Conservation (phyloP, 805 yeast genomes). For the Zygosaccharomyces lentus region DNA sequence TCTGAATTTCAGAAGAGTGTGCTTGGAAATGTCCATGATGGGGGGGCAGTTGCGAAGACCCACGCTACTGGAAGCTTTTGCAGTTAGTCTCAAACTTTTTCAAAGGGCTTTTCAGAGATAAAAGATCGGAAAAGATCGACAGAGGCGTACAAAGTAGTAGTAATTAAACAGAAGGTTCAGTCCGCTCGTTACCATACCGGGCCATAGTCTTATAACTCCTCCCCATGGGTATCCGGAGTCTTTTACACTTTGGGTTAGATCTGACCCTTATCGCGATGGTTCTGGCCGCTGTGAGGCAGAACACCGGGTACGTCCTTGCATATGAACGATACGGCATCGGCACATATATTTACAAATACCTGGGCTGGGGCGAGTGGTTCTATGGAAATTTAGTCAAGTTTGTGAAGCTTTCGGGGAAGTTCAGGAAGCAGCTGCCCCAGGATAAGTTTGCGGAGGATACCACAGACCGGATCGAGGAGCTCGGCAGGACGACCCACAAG, state of each 20-base stretch:
- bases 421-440: slow-evolving; percentile 32
- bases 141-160: not conserved
- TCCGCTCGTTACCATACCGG: too few relatives aligned
- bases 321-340: slow-evolving; percentile 39
- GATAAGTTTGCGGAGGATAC: slow-evolving; percentile 25
- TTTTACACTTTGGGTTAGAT: slow-evolving; percentile 69
- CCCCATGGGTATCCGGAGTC: slow-evolving; percentile 17
- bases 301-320: slow-evolving; percentile 62
- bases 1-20: slow-evolving; percentile 29
- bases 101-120: slow-evolving; percentile 1
- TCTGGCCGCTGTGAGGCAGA: slow-evolving; percentile 79
- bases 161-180: too few relatives aligned
- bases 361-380: slow-evolving; percentile 57
- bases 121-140: not conserved
- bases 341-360: slow-evolving; percentile 47
- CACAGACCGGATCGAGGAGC: slow-evolving; percentile 22
- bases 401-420: slow-evolving; percentile 48
- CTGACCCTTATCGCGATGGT: slow-evolving; percentile 73
- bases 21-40: slow-evolving; percentile 25
- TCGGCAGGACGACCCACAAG: slow-evolving; percentile 18
- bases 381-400: slow-evolving; percentile 46
- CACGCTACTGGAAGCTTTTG: not conserved
- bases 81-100: not conserved
- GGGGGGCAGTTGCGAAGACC: not conserved
- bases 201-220: too few relatives aligned